These are phyloP conservation scores for Phytophthora sp. DNA, from an alignment of 352 stramenopile genomes.

Conservation along the genomic window DNA sequence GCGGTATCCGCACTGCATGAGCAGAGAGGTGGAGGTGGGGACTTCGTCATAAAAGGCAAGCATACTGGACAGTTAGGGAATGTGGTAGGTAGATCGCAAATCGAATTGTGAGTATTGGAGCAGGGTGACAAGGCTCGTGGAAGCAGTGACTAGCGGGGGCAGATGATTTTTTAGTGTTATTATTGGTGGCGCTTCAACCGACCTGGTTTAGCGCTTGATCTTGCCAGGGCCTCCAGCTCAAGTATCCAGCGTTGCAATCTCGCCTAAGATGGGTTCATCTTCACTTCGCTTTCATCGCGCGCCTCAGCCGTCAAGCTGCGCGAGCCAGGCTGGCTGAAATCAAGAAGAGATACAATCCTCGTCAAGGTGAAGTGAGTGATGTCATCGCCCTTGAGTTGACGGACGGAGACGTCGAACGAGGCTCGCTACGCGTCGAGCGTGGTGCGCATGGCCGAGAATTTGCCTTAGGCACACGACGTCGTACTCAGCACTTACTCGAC, in stretches of 20 bases:
- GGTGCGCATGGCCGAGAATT: too few relatives aligned
- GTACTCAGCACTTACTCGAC: too few relatives aligned
- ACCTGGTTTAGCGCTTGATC: not conserved
- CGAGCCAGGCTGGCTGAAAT: too few relatives aligned
- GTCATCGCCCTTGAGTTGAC: too few relatives aligned
- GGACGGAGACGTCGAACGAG: too few relatives aligned
- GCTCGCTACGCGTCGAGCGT: not conserved
- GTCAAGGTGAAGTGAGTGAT: not conserved
- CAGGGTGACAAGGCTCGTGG: not conserved
- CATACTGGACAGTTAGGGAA: conserved; percentile 26
- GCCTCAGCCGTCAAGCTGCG: too few relatives aligned
- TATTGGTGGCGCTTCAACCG: not conserved
- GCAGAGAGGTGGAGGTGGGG: conserved; percentile 21
- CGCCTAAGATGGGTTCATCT: not conserved
- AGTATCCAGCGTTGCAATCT: not conserved
- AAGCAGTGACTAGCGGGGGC: not conserved
- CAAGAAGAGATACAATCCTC: too few relatives aligned
- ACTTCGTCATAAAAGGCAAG: conserved; percentile 25
- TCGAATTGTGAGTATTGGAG: conserved; percentile 17
- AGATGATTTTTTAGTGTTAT: conserved; percentile 15
- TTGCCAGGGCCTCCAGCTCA: not conserved
- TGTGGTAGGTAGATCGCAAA: conserved; percentile 26
- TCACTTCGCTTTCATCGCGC: not conserved
- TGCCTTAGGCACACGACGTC: too few relatives aligned
- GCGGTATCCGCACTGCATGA: conserved; percentile 48